phyloP scores from a whole-genome alignment of 108 stramenopile species.

The Poteriospumella lacustris region DNA sequence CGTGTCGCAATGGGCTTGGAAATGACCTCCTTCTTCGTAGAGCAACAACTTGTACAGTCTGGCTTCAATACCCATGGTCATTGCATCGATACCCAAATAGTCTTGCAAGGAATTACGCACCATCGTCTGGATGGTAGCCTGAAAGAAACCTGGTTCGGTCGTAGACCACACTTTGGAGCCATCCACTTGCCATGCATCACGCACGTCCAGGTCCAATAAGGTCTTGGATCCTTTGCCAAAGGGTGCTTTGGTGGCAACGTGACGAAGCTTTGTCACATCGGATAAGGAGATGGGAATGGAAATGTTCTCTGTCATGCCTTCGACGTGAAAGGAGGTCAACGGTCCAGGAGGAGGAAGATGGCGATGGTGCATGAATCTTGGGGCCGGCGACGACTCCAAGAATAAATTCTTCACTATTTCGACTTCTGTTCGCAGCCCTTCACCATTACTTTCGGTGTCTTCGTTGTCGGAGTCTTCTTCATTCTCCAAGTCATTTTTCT shows the following conservation, averaged over 20 bases:
- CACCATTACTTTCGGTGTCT: no score
- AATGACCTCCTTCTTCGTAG: constrained; percentile 25
- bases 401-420: no score
- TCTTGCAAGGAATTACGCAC: background rate
- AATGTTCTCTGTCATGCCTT: no score
- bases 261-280: no score
- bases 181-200: background rate
- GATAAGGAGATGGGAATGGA: no score
- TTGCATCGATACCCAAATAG: background rate
- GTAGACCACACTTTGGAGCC: background rate
- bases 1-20: constrained; percentile 20
- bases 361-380: no score
- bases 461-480: no score
- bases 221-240: background rate
- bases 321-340: no score
- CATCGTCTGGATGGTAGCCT: background rate
- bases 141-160: background rate
- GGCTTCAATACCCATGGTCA: background rate
- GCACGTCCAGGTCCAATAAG: background rate
- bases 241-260: background rate
- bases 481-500: no score
- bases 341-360: no score
- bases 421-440: no score
- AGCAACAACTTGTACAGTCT: background rate
- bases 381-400: no score